Conservation (phyloP, 2,329 filamentous ascomycete genomes). For the Exutisphaerella laricina region DNA sequence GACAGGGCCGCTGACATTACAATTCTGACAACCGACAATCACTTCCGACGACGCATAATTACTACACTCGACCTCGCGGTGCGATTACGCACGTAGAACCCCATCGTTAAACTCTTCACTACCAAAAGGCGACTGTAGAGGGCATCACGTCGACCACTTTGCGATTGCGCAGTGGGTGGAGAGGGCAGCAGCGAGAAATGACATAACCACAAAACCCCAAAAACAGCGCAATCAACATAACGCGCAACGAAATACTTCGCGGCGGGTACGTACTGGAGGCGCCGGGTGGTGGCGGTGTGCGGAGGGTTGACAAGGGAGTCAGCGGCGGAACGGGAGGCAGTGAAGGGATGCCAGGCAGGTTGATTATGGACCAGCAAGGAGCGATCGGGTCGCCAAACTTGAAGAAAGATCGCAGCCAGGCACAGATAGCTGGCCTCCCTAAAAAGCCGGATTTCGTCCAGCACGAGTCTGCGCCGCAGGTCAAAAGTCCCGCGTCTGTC, state of each 20-base stretch:
- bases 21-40: too few species aligned
- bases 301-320: slow-evolving; percentile 15
- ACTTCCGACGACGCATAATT: too few species aligned
- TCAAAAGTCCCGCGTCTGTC: slow-evolving; percentile 5
- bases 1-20: too few species aligned
- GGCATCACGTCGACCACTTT: background rate
- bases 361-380: slow-evolving; percentile 45
- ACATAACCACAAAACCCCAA: slow-evolving; percentile 13
- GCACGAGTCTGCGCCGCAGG: slow-evolving; percentile 9
- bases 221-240: slow-evolving; percentile 22
- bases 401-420: slow-evolving; percentile 30
- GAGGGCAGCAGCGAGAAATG: slow-evolving; percentile 17
- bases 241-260: slow-evolving; percentile 18
- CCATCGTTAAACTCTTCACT: too few species aligned
- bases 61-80: too few species aligned
- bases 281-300: slow-evolving; percentile 17
- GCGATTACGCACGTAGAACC: too few species aligned
- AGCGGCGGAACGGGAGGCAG: slow-evolving; percentile 13
- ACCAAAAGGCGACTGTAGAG: too few species aligned
- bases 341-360: slow-evolving; percentile 43
- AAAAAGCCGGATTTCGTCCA: slow-evolving; percentile 19
- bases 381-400: slow-evolving; percentile 33
- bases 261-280: slow-evolving; percentile 17
- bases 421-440: slow-evolving; percentile 19
- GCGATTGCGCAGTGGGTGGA: slow-evolving; percentile 1